Evolutionary conservation across 2,329 filamentous ascomycete genomes (phyloP), one percentile per base, ranked within the genome.

Genomic region (Cladosporium sp.): DNA sequence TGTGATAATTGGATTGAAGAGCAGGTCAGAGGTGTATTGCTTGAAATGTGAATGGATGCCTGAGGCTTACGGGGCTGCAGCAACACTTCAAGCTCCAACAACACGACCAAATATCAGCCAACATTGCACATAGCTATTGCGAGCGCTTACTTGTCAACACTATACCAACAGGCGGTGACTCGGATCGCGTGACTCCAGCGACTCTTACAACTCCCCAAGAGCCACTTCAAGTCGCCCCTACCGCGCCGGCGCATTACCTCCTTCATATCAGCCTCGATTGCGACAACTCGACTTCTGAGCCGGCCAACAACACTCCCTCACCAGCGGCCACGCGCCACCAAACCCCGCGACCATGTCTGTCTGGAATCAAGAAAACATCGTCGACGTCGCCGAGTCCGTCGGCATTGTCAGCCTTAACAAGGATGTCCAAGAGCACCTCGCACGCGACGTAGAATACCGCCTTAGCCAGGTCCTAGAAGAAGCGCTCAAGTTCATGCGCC

Each of bases 301-400:
- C 23, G 33, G 35, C 31, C 18, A 55, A 12, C 50, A 56, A 63
- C 18, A 55, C 40, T 16, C 16, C 10, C 23, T 5, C 18, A 33
- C 23, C 35, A 31, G 61, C 61, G 35, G 61, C 61, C 26, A 56
- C 35, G 50, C 21, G 61, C 50, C 23, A 35, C 37, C 14, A 8
- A n/a, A 23, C 2, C 12, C 26, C 16, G 14, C 62, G 31, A 65
- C 11, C n/a, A 85, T 84, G 83, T 87, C 87, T 46, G 88, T 97
- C 72, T 98, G 95, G 95, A 98, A 97, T 76, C 89, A 91, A 21
- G 95, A 99, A 74, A 98, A 97, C 72, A 91, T 99, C 73, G 89
- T 89, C 72, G 95, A 99, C 78, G 93, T 98, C 67, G 94, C 95
- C 71, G 95, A 99, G 79, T 97, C 95, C 1, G 91, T 98, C 57